Base-by-base conservation (phyloP, 1,139 yeast genomes). In the Candida sojae region DNA sequence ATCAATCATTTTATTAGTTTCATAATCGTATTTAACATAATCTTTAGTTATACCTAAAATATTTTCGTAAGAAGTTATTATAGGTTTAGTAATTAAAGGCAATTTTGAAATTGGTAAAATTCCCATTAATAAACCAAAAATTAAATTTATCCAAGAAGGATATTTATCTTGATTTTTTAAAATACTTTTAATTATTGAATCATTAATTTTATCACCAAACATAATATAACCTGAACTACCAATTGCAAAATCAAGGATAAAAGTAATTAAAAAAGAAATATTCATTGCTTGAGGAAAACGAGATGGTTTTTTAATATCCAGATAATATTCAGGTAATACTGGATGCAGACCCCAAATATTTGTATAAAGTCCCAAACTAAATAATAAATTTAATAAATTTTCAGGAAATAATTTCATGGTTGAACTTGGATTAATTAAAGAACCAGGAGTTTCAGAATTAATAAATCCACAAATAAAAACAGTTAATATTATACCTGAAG, bases 281-380 rank as follows among this genome's bases (percentile, higher is more conserved):
- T 64, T 62, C 46, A 71, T 61, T 45, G 70, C 61, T 8, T 48
- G 47, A 17, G 53, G 51, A 51, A 57, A 75, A 48, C 71, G 73
- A n/a, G 53, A 41, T 1, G 93, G 92, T 58, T 86, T 92, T 59
- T 90, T 80, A 96, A 88, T 88, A 63, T 88, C 96, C 42, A 86
- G 75, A 63, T 83, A 86, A 45, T 88, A 72, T 59, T 87, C 89
- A 1, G 96, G 96, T 57, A 87, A 87, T 21, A 88, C 88, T 0
- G 95, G 91, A 64, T 88, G 96, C 3, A 96, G 96, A 53, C 96
- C 95, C 88, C 93, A 88, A 12, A 93, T 92, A 7, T 95, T 88
- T 85, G 88, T 85, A 56, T 87, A 79, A 39, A 88, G 77, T 5
- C 96, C 96, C 53, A 87, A 75, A 5, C 90, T 77, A 34, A 87